Evolutionary conservation across 495 filamentous ascomycete species (phyloP).

Genomic region (Aspergillus kassunensis): DNA sequence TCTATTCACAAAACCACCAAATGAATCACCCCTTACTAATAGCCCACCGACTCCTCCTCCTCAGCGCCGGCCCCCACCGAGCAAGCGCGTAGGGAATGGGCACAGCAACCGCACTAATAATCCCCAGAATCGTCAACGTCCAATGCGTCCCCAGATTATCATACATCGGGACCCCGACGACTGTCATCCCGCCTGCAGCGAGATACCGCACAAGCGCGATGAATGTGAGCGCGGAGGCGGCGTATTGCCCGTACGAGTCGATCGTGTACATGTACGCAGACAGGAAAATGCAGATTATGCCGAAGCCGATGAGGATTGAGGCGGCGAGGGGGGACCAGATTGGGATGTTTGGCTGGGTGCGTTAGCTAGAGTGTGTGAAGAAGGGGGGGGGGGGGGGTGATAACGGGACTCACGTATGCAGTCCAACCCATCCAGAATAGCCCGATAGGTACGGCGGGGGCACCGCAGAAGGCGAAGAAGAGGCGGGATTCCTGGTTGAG

Average conservation of each 20-base stretch:
- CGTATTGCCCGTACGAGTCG: constrained; percentile 47
- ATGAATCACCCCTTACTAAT: no score
- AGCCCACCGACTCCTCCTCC: no score
- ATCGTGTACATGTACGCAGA: constrained; percentile 54
- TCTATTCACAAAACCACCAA: no score
- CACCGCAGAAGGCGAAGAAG: constrained; percentile 53
- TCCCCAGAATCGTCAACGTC: constrained; percentile 52
- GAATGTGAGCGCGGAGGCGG: constrained; percentile 43
- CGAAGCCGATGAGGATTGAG: constrained; percentile 49
- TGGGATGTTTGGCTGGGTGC: no score
- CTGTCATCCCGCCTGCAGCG: constrained; percentile 47
- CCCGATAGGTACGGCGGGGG: constrained; percentile 48
- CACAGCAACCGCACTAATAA: constrained; percentile 44
- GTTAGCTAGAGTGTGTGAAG: no score
- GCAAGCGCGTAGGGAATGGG: no score
- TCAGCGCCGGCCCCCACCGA: no score
- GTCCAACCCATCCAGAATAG: constrained; percentile 65
- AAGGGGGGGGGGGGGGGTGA: no score
- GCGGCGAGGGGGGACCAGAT: no score
- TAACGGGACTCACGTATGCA: constrained; percentile 38
- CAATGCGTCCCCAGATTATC: constrained; percentile 51
- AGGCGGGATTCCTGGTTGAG: constrained; percentile 12
- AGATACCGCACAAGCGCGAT: constrained; percentile 50
- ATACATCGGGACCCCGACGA: constrained; percentile 51
- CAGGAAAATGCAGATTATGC: constrained; percentile 50